Conservation (phyloP, 179 eudicot species). For the Pouteria campechiana region DNA sequence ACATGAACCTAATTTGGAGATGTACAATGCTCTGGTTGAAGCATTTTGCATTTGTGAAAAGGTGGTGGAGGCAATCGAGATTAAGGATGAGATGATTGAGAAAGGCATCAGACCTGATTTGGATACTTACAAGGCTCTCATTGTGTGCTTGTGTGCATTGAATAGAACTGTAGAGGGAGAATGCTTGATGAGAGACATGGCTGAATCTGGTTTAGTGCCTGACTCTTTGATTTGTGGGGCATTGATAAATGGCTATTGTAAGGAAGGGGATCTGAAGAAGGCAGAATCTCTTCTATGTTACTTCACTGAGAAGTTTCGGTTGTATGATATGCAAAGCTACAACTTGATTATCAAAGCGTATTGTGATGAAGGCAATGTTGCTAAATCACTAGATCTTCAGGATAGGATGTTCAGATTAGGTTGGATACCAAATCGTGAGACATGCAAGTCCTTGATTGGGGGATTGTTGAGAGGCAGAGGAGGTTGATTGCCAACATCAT, state of each 20-base stretch:
- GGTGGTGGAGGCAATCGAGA: conserved; percentile 40
- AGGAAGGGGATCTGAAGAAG: conserved; percentile 24
- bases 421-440: conserved; percentile 43
- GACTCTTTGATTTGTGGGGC: conserved; percentile 41
- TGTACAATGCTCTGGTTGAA: conserved; percentile 44
- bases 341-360: conserved; percentile 35
- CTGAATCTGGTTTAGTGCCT: conserved; percentile 33
- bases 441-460: conserved; percentile 49
- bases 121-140: conserved; percentile 35
- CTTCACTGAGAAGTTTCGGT: conserved; percentile 35
- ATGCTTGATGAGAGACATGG: conserved; percentile 47
- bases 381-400: conserved; percentile 52
- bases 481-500: too few relatives aligned
- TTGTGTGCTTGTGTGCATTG: conserved; percentile 41
- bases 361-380: conserved; percentile 32
- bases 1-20: conserved; percentile 29
- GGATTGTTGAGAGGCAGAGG: conserved; percentile 44
- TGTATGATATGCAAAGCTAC: conserved; percentile 52
- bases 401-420: conserved; percentile 65
- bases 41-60: conserved; percentile 41
- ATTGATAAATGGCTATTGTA: conserved; percentile 49
- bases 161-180: conserved; percentile 48
- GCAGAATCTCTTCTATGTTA: conserved; percentile 44
- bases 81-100: conserved; percentile 39
- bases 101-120: conserved; percentile 30